Conservation (phyloP, 805 yeast genomes). For the Hyphopichia homilentoma region DNA sequence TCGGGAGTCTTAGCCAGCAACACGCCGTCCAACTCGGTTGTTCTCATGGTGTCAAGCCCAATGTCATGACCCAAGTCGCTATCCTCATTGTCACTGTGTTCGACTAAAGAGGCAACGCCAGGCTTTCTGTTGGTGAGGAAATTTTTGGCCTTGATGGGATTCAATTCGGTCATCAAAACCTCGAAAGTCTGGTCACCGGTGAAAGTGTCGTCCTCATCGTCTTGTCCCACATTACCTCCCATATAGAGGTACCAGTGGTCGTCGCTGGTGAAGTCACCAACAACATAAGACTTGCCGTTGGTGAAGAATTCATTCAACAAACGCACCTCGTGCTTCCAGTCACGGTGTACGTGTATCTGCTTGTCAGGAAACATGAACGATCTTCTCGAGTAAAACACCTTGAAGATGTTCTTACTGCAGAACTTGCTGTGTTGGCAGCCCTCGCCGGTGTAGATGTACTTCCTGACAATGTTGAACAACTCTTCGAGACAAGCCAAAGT, state of each 20-base stretch:
- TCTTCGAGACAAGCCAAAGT: slow-evolving; percentile 72
- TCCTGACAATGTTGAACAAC: slow-evolving; percentile 44
- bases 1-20: slow-evolving; percentile 21
- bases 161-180: slow-evolving; percentile 83
- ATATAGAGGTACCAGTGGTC: slow-evolving; percentile 91
- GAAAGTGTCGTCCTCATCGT: slow-evolving; percentile 1
- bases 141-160: slow-evolving; percentile 49
- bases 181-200: slow-evolving; percentile 72
- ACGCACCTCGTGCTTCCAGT: slow-evolving; percentile 79
- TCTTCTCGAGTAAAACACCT: slow-evolving; percentile 86
- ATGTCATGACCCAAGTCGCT: slow-evolving; percentile 76
- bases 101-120: slow-evolving; percentile 34
- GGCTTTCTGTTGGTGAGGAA: slow-evolving; percentile 56
- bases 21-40: slow-evolving; percentile 60
- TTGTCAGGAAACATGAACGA: slow-evolving; percentile 88
- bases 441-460: slow-evolving; percentile 20
- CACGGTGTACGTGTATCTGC: slow-evolving; percentile 76
- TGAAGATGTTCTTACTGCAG: slow-evolving; percentile 41
- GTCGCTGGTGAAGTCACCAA: slow-evolving; percentile 69
- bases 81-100: slow-evolving; percentile 41
- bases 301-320: slow-evolving; percentile 64
- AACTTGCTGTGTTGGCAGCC: slow-evolving; percentile 25
- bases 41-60: slow-evolving; percentile 66
- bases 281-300: slow-evolving; percentile 62
- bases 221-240: slow-evolving; percentile 38